Percentiles rank a stretch among this genome's conserved stretches.
phyloP scores from a whole-genome alignment of 305 asterid species.

The Solanum hybrid region DNA sequence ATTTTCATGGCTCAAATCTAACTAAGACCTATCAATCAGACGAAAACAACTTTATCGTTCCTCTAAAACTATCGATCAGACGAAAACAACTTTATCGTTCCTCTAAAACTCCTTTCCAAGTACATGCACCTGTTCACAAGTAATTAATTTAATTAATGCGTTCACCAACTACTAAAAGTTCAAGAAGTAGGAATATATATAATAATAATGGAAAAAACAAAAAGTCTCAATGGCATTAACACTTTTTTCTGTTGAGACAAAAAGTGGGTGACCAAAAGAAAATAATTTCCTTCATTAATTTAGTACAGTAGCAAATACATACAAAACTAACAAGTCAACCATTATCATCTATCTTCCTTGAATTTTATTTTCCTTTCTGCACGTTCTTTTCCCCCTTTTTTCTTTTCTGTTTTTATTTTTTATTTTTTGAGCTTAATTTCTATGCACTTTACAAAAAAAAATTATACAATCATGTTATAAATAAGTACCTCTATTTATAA shows the following conservation, averaged over 20 bases:
- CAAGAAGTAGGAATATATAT: not conserved
- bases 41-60: fast-evolving
- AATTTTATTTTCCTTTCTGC: constrained; percentile 3
- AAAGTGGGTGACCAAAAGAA: constrained; percentile 4
- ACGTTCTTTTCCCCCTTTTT: not conserved
- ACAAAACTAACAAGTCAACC: constrained; percentile 11
- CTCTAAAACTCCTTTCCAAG: not conserved
- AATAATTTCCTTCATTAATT: not conserved
- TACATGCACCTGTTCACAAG: not conserved
- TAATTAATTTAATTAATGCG: not conserved
- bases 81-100: not conserved
- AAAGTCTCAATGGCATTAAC: not conserved
- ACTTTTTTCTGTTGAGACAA: not conserved
- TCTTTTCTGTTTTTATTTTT: not conserved
- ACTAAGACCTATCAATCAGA: fast-evolving
- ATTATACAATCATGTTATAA: not conserved
- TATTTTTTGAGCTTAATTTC: not conserved
- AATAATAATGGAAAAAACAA: not conserved
- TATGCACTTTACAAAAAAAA: not conserved
- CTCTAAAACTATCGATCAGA: not conserved
- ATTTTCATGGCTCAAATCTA: not conserved
- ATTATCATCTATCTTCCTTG: not conserved
- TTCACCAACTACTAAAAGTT: not conserved
- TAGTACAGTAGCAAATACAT: not conserved
- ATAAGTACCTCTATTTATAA: not conserved